Conservation (phyloP, 306 rosid genomes). For the Crataegus laevigata region DNA sequence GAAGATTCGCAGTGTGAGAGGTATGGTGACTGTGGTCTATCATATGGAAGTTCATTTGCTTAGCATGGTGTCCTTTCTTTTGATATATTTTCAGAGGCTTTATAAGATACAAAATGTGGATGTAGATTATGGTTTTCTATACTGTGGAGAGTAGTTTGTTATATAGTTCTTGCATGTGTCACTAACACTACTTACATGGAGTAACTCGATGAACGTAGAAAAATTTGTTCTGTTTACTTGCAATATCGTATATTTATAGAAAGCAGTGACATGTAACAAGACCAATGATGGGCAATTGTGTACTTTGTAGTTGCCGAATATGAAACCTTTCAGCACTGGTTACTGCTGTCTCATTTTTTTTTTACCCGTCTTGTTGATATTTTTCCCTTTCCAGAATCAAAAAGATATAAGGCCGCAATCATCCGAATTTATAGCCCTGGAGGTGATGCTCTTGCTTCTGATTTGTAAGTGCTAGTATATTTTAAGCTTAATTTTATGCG, state of each 20-base stretch:
- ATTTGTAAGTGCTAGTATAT: conserved; percentile 73
- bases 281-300: no score
- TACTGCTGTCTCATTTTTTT: not conserved
- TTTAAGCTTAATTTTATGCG: not conserved
- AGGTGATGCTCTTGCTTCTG: conserved; percentile 99
- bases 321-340: not conserved
- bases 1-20: conserved; percentile 82
- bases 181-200: not conserved
- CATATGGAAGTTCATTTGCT: conserved; percentile 11
- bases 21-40: conserved; percentile 27
- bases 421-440: conserved; percentile 99
- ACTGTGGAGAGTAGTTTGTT: not conserved
- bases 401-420: conserved; percentile 75
- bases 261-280: no score
- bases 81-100: not conserved
- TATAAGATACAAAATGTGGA: not conserved
- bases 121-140: not conserved
- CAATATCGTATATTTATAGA: no score
- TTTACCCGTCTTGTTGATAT: not conserved
- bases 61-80: not conserved
- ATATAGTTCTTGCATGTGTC: not conserved
- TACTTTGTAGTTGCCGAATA: not conserved
- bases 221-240: no score
- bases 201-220: no score
- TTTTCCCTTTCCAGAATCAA: conserved; percentile 54